phyloP scores from a whole-genome alignment of 768 basidiomycete genomes.

The Calocybe gangraenosa region DNA sequence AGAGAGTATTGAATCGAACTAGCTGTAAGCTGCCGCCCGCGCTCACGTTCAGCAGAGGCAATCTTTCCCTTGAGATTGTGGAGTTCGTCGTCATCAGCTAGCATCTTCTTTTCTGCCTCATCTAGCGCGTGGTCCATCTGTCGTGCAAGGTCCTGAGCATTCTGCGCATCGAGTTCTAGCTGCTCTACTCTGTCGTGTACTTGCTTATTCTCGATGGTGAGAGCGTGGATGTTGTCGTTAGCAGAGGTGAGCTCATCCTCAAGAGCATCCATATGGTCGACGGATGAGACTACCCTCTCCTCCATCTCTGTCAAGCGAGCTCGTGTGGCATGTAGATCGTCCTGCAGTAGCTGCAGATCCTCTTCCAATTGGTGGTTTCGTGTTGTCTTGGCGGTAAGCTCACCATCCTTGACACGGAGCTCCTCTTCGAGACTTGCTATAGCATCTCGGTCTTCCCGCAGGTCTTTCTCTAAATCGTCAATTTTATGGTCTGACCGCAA shows the following conservation, averaged over 20 bases:
- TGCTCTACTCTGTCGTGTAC: conserved; percentile 44
- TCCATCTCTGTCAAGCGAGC: conserved; percentile 57
- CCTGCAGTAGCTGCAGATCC: conserved; percentile 34
- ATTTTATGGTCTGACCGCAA: conserved; percentile 45
- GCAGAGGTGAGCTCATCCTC: conserved; percentile 49
- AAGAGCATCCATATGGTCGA: conserved; percentile 51
- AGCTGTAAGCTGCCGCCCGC: conserved; percentile 37
- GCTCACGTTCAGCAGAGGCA: conserved; percentile 53
- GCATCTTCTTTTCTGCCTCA: conserved; percentile 69
- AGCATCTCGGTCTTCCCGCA: conserved; percentile 48
- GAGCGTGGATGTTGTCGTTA: conserved; percentile 39
- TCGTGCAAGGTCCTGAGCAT: conserved; percentile 49
- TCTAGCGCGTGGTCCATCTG: conserved; percentile 78
- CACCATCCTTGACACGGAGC: conserved; percentile 31
- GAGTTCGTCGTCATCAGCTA: conserved; percentile 52
- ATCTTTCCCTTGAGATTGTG: conserved; percentile 48
- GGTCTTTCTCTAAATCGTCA: conserved; percentile 52
- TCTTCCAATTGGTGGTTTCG: conserved; percentile 28
- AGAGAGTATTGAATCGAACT: conserved; percentile 26
- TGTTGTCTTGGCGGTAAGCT: conserved; percentile 27
- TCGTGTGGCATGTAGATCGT: conserved; percentile 46
- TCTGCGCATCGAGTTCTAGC: conserved; percentile 48
- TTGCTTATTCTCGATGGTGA: conserved; percentile 43
- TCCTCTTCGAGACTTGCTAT: conserved; percentile 43
- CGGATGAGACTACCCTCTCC: conserved; percentile 48